These are phyloP conservation scores for Perilla frutescens DNA, from an alignment of 257 asterid genomes.

Conservation along the genomic window DNA sequence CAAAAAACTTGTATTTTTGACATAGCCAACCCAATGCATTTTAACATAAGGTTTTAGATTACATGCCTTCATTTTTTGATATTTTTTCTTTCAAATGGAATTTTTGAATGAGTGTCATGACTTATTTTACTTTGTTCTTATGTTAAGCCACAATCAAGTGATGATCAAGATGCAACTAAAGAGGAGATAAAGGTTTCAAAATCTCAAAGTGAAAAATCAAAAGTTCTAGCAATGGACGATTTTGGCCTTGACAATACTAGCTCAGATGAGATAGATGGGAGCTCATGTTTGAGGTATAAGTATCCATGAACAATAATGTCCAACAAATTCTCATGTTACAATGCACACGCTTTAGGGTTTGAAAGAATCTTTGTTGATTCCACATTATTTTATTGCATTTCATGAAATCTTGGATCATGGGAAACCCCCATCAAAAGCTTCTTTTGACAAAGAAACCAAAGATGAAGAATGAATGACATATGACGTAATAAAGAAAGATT, in stretches of 20 bases:
- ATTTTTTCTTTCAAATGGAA: neutral
- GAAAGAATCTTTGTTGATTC: slow-evolving; percentile 23
- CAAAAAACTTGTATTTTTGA: neutral
- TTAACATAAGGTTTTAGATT: slow-evolving; percentile 15
- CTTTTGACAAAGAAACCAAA: slow-evolving; percentile 48
- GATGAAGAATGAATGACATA: slow-evolving; percentile 54
- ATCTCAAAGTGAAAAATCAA: slow-evolving; percentile 61
- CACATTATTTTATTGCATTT: slow-evolving; percentile 29
- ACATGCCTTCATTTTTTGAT: slow-evolving; percentile 21
- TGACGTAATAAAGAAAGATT: slow-evolving; percentile 75
- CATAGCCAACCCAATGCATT: slow-evolving; percentile 2
- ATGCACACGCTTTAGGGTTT: slow-evolving; percentile 11
- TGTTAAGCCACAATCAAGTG: slow-evolving; percentile 66
- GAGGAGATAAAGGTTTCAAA: slow-evolving; percentile 80
- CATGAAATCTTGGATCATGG: slow-evolving; percentile 74
- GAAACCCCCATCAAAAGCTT: slow-evolving; percentile 45
- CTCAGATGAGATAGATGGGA: slow-evolving; percentile 60
- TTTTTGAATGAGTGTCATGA: slow-evolving; percentile 11
- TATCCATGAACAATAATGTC: slow-evolving; percentile 17
- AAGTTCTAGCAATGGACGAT: slow-evolving; percentile 61
- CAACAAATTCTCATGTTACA: slow-evolving; percentile 8
- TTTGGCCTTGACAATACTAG: slow-evolving; percentile 73
- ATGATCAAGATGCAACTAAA: slow-evolving; percentile 71
- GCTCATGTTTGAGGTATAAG: slow-evolving; percentile 73
- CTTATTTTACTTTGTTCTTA: slow-evolving; percentile 31